Base-by-base conservation (phyloP, 805 yeast genomes). In the Metschnikowia arizonensis region DNA sequence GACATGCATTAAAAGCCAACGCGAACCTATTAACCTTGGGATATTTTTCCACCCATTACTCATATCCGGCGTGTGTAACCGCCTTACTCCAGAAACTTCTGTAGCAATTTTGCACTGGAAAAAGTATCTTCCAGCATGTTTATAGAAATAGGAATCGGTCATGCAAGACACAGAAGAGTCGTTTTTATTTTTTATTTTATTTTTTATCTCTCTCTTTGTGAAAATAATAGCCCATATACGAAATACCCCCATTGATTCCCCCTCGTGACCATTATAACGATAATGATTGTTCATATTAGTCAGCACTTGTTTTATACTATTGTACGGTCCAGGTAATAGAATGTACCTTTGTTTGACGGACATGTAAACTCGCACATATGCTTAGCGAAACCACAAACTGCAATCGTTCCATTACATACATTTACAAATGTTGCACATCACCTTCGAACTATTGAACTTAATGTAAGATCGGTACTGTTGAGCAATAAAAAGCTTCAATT, bases 401-500 rank as follows among this genome's bases (percentile, higher is more conserved):
- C 17, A 33, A n/a, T 33, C 25, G 36, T 21, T 21, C 36, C 25
- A 33, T 33, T 33, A 14, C 14, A 15, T 23, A 10, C 28, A 34
- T 9, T 23, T 23, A 23, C 38, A 34, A 34, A 17, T 23, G 38
- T 14, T 24, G 38, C 29, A 24, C 38, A 21, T 17, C 19, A 9
- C n/a, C 38, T 9, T n/a, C 14, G 38, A 34, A 24, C 28, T 34
- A 23, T 23, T 14, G 19, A 23, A 15, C n/a, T 9, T 12, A 7
- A 33, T 14, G 28, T 10, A 8, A 24, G 18, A 23, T 34, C 18
- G 6, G 11, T 5, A 24, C 23, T 34, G 24, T 23, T 34, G 38
- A 14, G 19, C 38, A 34, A 23, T 8, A 14, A 14, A 34, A 24
- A 34, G 38, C 38, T 34, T 34, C 38, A 34, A 34, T 34, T 34